Percentiles rank a stretch among this genome's conserved stretches.
These are phyloP conservation scores for Kodamaea suecica DNA, from an alignment of 1,139 yeast species.

Conservation along the genomic window DNA sequence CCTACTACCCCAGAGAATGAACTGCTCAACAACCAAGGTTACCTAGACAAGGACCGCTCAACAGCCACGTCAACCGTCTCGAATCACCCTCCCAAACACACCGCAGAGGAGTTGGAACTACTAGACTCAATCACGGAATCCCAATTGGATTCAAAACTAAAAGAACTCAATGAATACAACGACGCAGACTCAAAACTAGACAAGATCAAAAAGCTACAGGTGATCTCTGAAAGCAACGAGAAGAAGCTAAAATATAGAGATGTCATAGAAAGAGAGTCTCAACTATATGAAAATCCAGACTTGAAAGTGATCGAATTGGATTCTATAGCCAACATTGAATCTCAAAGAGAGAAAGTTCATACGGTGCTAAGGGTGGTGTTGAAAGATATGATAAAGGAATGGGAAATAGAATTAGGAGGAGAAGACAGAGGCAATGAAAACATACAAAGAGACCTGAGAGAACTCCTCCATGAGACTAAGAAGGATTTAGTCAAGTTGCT, in stretches of 20 bases:
- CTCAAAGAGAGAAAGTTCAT: constrained; percentile 28
- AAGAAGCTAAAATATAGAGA: constrained; percentile 17
- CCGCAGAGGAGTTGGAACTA: constrained; percentile 12
- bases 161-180: constrained; percentile 19
- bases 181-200: constrained; percentile 21
- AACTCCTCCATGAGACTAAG: constrained; percentile 52
- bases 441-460: constrained; percentile 3
- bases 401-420: constrained; percentile 32
- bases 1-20: no score
- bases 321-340: constrained; percentile 32
- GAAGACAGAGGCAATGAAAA: constrained; percentile 8
- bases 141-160: constrained; percentile 21
- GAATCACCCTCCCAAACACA: constrained; percentile 1
- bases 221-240: constrained; percentile 16
- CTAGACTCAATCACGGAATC: constrained; percentile 19
- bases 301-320: constrained; percentile 23
- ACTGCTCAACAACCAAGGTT: not conserved
- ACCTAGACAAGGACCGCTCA: no score
- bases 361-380: constrained; percentile 48
- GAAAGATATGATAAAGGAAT: constrained; percentile 41
- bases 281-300: constrained; percentile 18
- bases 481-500: constrained; percentile 58
- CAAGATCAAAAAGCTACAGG: constrained; percentile 26
- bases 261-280: constrained; percentile 20
- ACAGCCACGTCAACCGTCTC: no score